Percentiles rank a stretch among this genome's conserved stretches.
Conservation (phyloP, 208 protist genomes). For the Spongospora subterranea region DNA sequence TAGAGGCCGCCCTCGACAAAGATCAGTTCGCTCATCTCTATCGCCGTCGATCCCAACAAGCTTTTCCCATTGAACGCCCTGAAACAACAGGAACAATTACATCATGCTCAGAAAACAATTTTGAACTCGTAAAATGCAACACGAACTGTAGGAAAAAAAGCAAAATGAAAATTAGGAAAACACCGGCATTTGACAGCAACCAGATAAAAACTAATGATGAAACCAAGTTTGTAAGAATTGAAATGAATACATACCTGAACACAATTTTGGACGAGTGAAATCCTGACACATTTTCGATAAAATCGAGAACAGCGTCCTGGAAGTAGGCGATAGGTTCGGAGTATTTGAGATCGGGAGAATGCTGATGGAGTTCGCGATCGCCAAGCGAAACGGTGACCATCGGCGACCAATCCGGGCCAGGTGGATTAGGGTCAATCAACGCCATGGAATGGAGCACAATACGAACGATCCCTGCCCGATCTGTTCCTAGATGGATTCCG, state of each 20-base stretch:
- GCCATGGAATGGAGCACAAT: neutral
- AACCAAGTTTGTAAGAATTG: neutral
- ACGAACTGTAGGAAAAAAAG: neutral
- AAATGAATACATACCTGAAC: neutral
- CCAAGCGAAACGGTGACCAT: neutral
- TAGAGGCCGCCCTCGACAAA: slow-evolving; percentile 27
- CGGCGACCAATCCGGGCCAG: neutral
- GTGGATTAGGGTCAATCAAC: neutral
- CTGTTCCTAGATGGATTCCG: neutral
- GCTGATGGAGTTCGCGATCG: neutral
- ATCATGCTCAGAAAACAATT: too few species aligned
- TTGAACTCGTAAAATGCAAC: too few species aligned
- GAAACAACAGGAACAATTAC: too few species aligned
- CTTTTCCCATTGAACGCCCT: neutral
- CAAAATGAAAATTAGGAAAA: neutral
- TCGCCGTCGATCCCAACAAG: neutral
- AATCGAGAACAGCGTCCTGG: neutral
- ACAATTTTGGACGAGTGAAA: neutral
- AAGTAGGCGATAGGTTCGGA: neutral
- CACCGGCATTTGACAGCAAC: neutral
- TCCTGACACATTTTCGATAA: neutral
- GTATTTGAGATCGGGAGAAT: neutral
- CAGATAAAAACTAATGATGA: neutral
- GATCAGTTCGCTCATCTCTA: neutral
- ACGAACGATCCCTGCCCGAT: neutral